These are phyloP conservation scores for Mycena haematopus DNA, from an alignment of 768 basidiomycete genomes.

Conservation along the genomic window DNA sequence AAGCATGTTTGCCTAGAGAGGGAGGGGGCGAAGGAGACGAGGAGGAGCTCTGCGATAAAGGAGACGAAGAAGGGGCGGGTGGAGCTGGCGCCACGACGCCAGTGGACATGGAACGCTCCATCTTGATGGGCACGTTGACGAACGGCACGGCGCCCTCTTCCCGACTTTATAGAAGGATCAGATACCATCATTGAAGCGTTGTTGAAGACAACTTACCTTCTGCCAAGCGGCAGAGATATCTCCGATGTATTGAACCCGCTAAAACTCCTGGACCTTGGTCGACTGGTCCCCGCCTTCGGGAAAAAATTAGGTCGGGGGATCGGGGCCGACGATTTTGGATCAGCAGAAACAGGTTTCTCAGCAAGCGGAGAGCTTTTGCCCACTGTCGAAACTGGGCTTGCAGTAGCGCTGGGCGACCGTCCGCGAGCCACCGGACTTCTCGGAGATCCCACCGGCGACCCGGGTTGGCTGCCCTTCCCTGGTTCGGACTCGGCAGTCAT, in stretches of 20 bases:
- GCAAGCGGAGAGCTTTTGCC: constrained; percentile 26
- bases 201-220: constrained; percentile 36
- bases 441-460: constrained; percentile 10
- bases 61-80: constrained; percentile 11
- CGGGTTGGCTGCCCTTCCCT: constrained; percentile 4
- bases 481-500: constrained; percentile 11
- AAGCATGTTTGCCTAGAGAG: constrained; percentile 25
- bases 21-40: constrained; percentile 24
- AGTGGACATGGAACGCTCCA: constrained; percentile 36
- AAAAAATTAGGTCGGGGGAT: constrained; percentile 71
- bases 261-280: constrained; percentile 81
- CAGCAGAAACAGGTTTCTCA: constrained; percentile 9
- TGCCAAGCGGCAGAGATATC: constrained; percentile 35
- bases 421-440: constrained; percentile 5
- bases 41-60: constrained; percentile 20
- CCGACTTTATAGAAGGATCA: constrained; percentile 30
- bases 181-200: neutral
- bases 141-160: constrained; percentile 34
- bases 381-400: constrained; percentile 13
- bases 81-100: constrained; percentile 22
- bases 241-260: constrained; percentile 66
- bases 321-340: constrained; percentile 27
- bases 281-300: constrained; percentile 54
- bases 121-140: constrained; percentile 33
- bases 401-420: constrained; percentile 4